Base-by-base conservation (phyloP, 2,329 filamentous ascomycete genomes). In the Dothiorella sarmentorum region DNA sequence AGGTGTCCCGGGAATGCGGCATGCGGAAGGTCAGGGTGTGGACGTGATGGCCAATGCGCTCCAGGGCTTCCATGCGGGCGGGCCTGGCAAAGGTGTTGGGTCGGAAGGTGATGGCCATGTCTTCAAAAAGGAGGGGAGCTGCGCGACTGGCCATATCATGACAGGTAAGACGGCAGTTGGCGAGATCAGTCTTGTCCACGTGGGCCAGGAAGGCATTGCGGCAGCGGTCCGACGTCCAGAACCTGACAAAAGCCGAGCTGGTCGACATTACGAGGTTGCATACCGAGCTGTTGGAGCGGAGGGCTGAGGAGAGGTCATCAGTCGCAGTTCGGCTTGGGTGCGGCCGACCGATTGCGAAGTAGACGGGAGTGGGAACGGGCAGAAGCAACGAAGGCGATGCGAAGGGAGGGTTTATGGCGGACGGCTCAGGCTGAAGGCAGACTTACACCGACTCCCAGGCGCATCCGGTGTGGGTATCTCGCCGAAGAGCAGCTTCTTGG, bases 1-100 rank as follows among this genome's bases (percentile, higher is more conserved):
- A 92, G 40, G 89, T 94, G 56, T 89, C 83, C n/a, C 83, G 76
- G 5, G 84, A 85, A 74, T 95, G 90, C 26, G 89, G 83, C 64
- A 95, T 82, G 69, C 80, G 81, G 75, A 96, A 95, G 59, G 83
- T 89, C 56, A 96, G 79, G 60, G 87, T 87, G 73, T 90, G 85
- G 66, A 95, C 83, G 72, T 93, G 85, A 64, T 86, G 85, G 59
- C 91, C 91, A 66, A 96, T 86, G 61, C 89, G 82, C 61, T 85
- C 83, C 59, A 96, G 80, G 22, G 90, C 90, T 61, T 88, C 84
- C 64, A 94, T 80, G 52, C 88, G 83, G 62, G 84, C 82, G 31
- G 86, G 84, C 66, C 86, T 87, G 53, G 89, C 91, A 70, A 96
- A 92, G 60, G 87, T 87, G 67, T 82, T 88, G 52, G 89, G 78